Evolutionary conservation across 495 filamentous ascomycete species (phyloP).

Genomic region (Amphirosellinia nigrospora): DNA sequence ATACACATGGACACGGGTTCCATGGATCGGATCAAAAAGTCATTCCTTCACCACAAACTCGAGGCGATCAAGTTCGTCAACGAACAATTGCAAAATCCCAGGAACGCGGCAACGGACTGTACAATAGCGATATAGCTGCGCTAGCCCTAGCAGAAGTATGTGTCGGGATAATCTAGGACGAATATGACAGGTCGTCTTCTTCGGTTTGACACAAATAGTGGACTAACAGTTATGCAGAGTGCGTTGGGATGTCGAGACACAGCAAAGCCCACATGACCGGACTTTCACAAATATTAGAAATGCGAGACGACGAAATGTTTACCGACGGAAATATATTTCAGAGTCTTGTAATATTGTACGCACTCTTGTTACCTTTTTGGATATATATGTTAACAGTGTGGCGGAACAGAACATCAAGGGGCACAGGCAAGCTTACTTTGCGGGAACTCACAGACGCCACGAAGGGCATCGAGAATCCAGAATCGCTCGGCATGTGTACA

Average conservation of each 20-base stretch:
- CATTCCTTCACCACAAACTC: slow-evolving; percentile 36
- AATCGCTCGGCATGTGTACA: slow-evolving; percentile 28
- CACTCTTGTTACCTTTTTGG: no score
- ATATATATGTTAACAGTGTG: neutral
- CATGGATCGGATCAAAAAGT: slow-evolving; percentile 28
- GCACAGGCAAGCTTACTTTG: slow-evolving; percentile 24
- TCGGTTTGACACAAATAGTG: neutral
- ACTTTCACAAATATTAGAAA: slow-evolving; percentile 25
- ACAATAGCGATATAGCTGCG: slow-evolving; percentile 28
- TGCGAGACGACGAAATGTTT: slow-evolving; percentile 28
- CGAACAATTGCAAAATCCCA: slow-evolving; percentile 27
- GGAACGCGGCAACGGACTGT: slow-evolving; percentile 18
- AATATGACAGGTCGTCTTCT: neutral
- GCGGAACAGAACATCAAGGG: slow-evolving; percentile 23
- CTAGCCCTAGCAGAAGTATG: slow-evolving; percentile 26
- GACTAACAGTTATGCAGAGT: slow-evolving; percentile 22
- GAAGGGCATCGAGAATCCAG: slow-evolving; percentile 26
- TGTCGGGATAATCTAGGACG: neutral
- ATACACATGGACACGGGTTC: slow-evolving; percentile 29
- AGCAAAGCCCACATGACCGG: slow-evolving; percentile 27
- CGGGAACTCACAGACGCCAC: slow-evolving; percentile 24
- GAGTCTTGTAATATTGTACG: slow-evolving; percentile 27
- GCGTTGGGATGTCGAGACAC: slow-evolving; percentile 27
- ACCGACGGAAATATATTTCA: slow-evolving; percentile 29
- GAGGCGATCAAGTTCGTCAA: slow-evolving; percentile 35